phyloP scores from a whole-genome alignment of 2,329 filamentous ascomycete genomes.

The Monilinia fructigena region DNA sequence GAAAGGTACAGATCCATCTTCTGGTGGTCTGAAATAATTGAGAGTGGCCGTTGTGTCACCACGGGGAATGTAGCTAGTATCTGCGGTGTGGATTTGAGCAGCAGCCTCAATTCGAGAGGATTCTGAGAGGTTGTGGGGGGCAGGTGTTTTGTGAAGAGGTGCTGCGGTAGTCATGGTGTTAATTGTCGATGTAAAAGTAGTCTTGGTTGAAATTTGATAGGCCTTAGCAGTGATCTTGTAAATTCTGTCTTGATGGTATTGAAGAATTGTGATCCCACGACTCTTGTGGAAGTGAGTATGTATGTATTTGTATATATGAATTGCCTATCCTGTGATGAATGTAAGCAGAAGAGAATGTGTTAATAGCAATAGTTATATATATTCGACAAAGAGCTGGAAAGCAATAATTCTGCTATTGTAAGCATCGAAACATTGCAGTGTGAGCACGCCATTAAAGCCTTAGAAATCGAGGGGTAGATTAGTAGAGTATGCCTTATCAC shows the following conservation, averaged over 20 bases:
- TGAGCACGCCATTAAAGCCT: constrained; percentile 20
- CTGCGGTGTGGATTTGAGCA: constrained; percentile 21
- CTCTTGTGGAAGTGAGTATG: not conserved
- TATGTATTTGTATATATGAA: not conserved
- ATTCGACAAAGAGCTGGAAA: not conserved
- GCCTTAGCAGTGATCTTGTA: constrained; percentile 8
- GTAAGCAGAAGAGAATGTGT: not conserved
- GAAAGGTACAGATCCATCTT: constrained; percentile 54
- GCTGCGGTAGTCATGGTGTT: constrained; percentile 45
- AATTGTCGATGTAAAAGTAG: constrained; percentile 1
- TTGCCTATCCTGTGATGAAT: not conserved
- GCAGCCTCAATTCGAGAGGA: constrained; percentile 34
- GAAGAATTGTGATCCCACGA: not conserved
- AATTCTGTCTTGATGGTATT: constrained; percentile 3
- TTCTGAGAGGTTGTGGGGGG: constrained; percentile 44
- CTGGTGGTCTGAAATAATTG: constrained; percentile 54
- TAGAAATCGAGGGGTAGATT: constrained; percentile 21
- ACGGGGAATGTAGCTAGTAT: constrained; percentile 43
- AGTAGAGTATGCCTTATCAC: constrained; percentile 1
- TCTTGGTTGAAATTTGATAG: constrained; percentile 6
- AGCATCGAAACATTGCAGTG: not conserved
- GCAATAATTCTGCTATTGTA: not conserved
- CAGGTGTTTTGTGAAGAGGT: constrained; percentile 43
- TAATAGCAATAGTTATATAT: constrained; percentile 1
- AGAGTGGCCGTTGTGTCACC: constrained; percentile 52